Evolutionary conservation across 2,329 filamentous ascomycete species (phyloP).

Genomic region (Cercospora zeina): DNA sequence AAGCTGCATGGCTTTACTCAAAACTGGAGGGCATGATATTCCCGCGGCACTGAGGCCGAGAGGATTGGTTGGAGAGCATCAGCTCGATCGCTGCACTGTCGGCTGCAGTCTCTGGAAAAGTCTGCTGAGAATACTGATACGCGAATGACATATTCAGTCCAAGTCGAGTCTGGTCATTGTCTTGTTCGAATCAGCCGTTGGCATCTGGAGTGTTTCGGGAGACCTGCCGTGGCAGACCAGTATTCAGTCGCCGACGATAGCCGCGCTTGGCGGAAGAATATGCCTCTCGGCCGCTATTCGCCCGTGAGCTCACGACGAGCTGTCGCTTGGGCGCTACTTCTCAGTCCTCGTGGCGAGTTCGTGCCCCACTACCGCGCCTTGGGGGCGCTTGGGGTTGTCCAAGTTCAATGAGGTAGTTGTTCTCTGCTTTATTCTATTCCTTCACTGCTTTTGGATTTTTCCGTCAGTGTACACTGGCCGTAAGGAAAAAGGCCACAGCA

Average conservation of each 20-base stretch:
- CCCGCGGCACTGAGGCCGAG: neutral
- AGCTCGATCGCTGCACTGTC: neutral
- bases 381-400: conserved; percentile 14
- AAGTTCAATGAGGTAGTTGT: conserved; percentile 1
- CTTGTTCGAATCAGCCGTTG: neutral
- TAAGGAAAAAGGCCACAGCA: conserved; percentile 4
- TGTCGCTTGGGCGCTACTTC: conserved; percentile 15
- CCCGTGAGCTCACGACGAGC: conserved; percentile 13
- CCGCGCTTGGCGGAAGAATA: conserved; percentile 8
- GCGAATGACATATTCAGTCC: neutral
- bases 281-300: conserved; percentile 12
- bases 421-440: neutral
- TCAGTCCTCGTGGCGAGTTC: conserved; percentile 14
- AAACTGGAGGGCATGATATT: conserved; percentile 57
- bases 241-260: conserved; percentile 17
- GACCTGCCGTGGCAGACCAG: neutral
- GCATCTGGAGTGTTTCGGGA: neutral
- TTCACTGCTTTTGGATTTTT: neutral
- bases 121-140: neutral
- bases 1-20: conserved; percentile 91
- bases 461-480: neutral
- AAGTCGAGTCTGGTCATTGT: neutral
- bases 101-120: neutral
- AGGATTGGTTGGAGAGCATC: neutral
- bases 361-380: conserved; percentile 15